Evolutionary conservation across 768 basidiomycete species (phyloP).

Genomic region (Pleurotus tuoliensis): DNA sequence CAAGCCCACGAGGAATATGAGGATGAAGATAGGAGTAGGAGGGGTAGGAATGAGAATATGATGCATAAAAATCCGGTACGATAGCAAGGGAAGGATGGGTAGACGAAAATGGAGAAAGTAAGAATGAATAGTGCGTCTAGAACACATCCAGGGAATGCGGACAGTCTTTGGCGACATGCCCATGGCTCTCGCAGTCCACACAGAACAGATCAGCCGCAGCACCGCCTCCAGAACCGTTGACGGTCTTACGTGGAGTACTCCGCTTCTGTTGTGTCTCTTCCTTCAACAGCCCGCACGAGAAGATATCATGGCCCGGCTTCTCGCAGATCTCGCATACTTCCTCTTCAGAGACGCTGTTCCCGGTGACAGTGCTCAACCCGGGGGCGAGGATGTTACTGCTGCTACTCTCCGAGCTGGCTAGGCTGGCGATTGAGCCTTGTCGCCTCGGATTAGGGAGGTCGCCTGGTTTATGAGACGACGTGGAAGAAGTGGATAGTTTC

Average conservation of each 20-base stretch:
- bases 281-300: slow-evolving; percentile 74
- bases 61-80: slow-evolving; percentile 5
- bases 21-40: too few species aligned
- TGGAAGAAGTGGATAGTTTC: slow-evolving; percentile 42
- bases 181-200: slow-evolving; percentile 80
- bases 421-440: neutral
- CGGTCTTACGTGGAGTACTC: slow-evolving; percentile 16
- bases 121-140: slow-evolving; percentile 28
- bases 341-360: slow-evolving; percentile 22
- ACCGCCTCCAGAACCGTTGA: neutral
- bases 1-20: too few species aligned
- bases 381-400: slow-evolving; percentile 8
- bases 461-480: slow-evolving; percentile 19
- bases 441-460: neutral
- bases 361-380: slow-evolving; percentile 19
- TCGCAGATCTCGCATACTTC: slow-evolving; percentile 85
- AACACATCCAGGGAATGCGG: slow-evolving; percentile 88
- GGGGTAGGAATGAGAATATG: neutral
- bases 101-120: slow-evolving; percentile 14
- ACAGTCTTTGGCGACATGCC: slow-evolving; percentile 74
- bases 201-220: slow-evolving; percentile 49
- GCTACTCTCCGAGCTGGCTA: slow-evolving; percentile 18
- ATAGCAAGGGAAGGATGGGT: slow-evolving; percentile 6
- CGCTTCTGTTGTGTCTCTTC: slow-evolving; percentile 38
- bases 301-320: slow-evolving; percentile 80